Evolutionary conservation across 257 asterid genomes (phyloP).

Genomic region (Solanum corneliomulleri): DNA sequence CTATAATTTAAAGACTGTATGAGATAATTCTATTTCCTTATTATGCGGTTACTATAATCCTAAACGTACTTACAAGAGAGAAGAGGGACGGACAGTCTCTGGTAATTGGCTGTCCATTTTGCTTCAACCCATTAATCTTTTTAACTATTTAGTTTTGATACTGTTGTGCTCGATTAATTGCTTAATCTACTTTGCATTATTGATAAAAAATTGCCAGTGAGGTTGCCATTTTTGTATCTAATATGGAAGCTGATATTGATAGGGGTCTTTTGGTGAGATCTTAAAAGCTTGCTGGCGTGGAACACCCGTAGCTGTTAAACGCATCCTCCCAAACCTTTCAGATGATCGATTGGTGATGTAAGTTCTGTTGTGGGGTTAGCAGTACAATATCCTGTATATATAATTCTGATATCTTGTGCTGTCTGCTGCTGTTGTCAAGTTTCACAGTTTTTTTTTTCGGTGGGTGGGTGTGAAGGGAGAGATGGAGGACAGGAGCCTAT

Average conservation of each 20-base stretch:
- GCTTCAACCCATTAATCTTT: not conserved
- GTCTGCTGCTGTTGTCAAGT: not conserved
- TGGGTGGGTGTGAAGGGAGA: not conserved
- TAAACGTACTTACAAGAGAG: not conserved
- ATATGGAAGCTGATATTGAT: constrained; percentile 18
- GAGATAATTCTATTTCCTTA: not conserved
- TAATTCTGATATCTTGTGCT: not conserved
- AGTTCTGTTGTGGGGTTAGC: constrained; percentile 11
- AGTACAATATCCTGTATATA: not conserved
- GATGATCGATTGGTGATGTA: constrained; percentile 95
- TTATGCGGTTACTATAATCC: not conserved
- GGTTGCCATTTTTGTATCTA: not conserved
- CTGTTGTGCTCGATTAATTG: not conserved
- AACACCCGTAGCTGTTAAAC: constrained; percentile 94
- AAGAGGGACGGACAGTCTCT: not conserved
- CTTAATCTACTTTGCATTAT: not conserved
- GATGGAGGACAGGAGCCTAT: not conserved
- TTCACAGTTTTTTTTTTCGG: not conserved
- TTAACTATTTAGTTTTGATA: not conserved
- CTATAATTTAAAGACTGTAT: not conserved
- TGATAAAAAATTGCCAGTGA: not conserved
- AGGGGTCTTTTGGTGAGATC: constrained; percentile 99
- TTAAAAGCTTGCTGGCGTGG: constrained; percentile 92
- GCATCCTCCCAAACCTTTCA: constrained; percentile 94
- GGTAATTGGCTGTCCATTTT: not conserved